A percentile compares a stretch with the other conserved stretches of the same genome.
phyloP scores from a whole-genome alignment of 1,139 yeast species.

The Sugiyamaella sp. region DNA sequence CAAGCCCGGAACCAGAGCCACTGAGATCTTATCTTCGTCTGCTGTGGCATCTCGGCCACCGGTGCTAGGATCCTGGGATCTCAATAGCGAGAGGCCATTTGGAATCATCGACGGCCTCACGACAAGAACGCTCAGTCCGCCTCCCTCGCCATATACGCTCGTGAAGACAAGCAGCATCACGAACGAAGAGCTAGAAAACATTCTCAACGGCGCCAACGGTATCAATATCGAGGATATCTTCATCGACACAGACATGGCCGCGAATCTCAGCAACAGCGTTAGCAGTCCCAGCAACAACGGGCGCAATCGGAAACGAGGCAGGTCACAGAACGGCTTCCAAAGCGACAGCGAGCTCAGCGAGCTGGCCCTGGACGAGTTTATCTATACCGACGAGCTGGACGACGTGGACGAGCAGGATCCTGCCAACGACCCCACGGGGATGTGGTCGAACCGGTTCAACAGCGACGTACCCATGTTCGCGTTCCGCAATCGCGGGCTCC shows the following conservation, averaged over 20 bases:
- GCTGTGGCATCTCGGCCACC: conserved; percentile 90
- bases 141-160: conserved; percentile 10
- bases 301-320: conserved; percentile 21
- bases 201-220: conserved; percentile 20
- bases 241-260: conserved; percentile 4
- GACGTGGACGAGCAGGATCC: conserved; percentile 56
- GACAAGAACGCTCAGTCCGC: conserved; percentile 69
- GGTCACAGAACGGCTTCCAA: conserved; percentile 27
- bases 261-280: neutral
- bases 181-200: conserved; percentile 10
- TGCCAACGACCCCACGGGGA: conserved; percentile 20
- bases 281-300: conserved; percentile 4
- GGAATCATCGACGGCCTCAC: conserved; percentile 94
- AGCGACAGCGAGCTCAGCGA: conserved; percentile 58
- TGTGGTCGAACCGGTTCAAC: conserved; percentile 40
- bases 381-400: conserved; percentile 86
- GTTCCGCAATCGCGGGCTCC: conserved; percentile 74
- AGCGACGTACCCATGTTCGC: conserved; percentile 83
- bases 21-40: conserved; percentile 85
- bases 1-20: conserved; percentile 74
- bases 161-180: neutral
- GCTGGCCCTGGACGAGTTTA: conserved; percentile 77
- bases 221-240: conserved; percentile 26
- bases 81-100: conserved; percentile 76
- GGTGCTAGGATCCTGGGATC: conserved; percentile 87